Percentiles rank a stretch among this genome's conserved stretches.
Evolutionary conservation across 805 yeast species (phyloP).

Genomic region (Metschnikowia colocasiae): DNA sequence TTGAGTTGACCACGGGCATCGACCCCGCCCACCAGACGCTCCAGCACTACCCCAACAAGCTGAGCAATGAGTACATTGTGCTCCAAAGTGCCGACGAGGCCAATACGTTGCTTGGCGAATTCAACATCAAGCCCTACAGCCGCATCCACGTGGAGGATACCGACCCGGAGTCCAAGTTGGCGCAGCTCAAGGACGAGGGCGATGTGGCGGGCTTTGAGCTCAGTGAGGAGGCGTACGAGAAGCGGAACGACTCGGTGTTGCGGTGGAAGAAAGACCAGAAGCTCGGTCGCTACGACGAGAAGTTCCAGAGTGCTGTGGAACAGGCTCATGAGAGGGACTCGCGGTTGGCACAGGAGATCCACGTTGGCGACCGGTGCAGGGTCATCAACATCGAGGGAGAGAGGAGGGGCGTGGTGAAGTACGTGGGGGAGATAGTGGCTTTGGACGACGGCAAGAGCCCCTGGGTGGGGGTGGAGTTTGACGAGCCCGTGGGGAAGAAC

Average conservation of each 20-base stretch:
- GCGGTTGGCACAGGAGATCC: slow-evolving; percentile 24
- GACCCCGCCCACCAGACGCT: slow-evolving; percentile 54
- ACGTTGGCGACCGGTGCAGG: slow-evolving; percentile 54
- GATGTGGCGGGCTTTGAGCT: slow-evolving; percentile 39
- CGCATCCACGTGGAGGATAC: slow-evolving; percentile 58
- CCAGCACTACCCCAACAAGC: slow-evolving; percentile 40
- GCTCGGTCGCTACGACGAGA: slow-evolving; percentile 65
- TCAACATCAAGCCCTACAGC: slow-evolving; percentile 36
- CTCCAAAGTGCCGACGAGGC: slow-evolving; percentile 22
- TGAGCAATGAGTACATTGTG: slow-evolving; percentile 34
- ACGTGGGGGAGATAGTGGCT: slow-evolving; percentile 62
- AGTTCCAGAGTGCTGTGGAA: slow-evolving; percentile 27
- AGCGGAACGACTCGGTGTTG: slow-evolving; percentile 58
- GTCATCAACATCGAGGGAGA: slow-evolving; percentile 43
- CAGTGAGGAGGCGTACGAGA: slow-evolving; percentile 59
- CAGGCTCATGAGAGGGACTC: slow-evolving; percentile 1
- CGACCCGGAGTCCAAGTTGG: slow-evolving; percentile 50
- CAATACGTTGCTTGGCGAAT: slow-evolving; percentile 20
- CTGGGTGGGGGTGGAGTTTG: slow-evolving; percentile 87
- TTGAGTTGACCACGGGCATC: slow-evolving; percentile 75
- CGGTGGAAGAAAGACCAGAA: slow-evolving; percentile 70
- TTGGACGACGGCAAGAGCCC: slow-evolving; percentile 46
- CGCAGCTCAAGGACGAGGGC: slow-evolving; percentile 31
- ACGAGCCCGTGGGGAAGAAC: slow-evolving; percentile 83
- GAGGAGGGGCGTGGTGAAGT: slow-evolving; percentile 69